These are phyloP conservation scores for Spizellomyces sp. DNA, from an alignment of 192 early-diverging fungal species.

Conservation along the genomic window DNA sequence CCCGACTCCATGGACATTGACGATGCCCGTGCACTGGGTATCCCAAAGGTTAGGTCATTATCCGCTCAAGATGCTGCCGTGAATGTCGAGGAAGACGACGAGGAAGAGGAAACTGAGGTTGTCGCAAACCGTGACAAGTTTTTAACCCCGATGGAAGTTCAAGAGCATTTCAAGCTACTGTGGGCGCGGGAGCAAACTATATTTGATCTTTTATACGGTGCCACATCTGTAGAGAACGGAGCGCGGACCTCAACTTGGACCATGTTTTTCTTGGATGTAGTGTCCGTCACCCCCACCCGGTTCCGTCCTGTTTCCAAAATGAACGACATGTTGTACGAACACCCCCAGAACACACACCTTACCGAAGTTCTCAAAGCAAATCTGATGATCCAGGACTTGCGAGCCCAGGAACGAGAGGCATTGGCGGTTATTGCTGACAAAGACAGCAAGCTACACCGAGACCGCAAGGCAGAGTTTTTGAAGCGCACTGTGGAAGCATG, in stretches of 20 bases:
- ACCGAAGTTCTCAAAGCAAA: slow-evolving; percentile 82
- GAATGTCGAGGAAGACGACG: slow-evolving; percentile 31
- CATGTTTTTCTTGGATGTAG: slow-evolving; percentile 92
- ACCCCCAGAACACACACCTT: slow-evolving; percentile 93
- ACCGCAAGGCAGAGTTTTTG: slow-evolving; percentile 33
- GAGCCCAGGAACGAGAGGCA: slow-evolving; percentile 45
- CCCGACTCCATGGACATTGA: neutral
- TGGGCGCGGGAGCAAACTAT: slow-evolving; percentile 78
- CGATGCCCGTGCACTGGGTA: neutral
- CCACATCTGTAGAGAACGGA: slow-evolving; percentile 21
- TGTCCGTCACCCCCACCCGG: slow-evolving; percentile 88
- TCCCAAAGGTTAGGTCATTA: neutral
- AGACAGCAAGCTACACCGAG: slow-evolving; percentile 15
- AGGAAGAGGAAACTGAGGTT: slow-evolving; percentile 11
- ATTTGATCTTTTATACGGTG: slow-evolving; percentile 81
- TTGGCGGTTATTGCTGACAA: slow-evolving; percentile 42
- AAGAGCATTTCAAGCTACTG: slow-evolving; percentile 72
- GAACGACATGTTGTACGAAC: slow-evolving; percentile 86
- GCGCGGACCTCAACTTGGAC: slow-evolving; percentile 52
- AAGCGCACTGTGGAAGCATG: slow-evolving; percentile 55
- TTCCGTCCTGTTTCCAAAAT: slow-evolving; percentile 94
- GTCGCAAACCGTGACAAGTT: slow-evolving; percentile 37
- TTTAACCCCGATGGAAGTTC: slow-evolving; percentile 78
- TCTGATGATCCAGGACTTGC: slow-evolving; percentile 56
- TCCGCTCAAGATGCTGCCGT: slow-evolving; percentile 22